Evolutionary conservation across 2,329 filamentous ascomycete genomes (phyloP).

Genomic region (Neophaeococcomyces mojaviensis): DNA sequence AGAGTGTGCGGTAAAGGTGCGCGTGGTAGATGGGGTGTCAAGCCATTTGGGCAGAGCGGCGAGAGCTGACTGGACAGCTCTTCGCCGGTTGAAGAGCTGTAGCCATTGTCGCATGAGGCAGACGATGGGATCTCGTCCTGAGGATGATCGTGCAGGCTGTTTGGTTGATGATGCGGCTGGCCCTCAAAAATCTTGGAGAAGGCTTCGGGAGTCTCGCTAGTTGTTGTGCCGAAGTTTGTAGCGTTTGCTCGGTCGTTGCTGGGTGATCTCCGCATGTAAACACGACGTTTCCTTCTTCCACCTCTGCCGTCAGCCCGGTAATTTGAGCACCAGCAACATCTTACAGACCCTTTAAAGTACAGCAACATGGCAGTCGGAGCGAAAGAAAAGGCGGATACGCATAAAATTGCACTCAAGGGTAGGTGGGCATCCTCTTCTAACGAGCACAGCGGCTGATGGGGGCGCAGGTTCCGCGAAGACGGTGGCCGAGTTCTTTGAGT

Average conservation of each 20-base stretch:
- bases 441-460: slow-evolving; percentile 1
- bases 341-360: too few species aligned
- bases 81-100: slow-evolving; percentile 22
- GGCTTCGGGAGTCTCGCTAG: not conserved
- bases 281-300: too few species aligned
- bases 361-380: slow-evolving; percentile 27
- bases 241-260: not conserved
- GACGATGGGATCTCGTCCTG: not conserved
- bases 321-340: too few species aligned
- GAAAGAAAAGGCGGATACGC: slow-evolving; percentile 73
- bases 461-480: slow-evolving; percentile 64
- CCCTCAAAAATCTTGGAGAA: not conserved
- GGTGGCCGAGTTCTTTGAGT: slow-evolving; percentile 97
- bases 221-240: not conserved
- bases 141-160: not conserved
- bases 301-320: too few species aligned
- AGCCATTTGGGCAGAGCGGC: slow-evolving; percentile 11
- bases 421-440: slow-evolving; percentile 6
- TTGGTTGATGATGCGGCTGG: not conserved
- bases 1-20: not conserved
- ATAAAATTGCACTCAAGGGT: slow-evolving; percentile 74
- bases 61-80: slow-evolving; percentile 18
- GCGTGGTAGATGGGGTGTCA: not conserved
- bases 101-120: slow-evolving; percentile 23
- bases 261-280: not conserved